A percentile compares a stretch with the other conserved stretches of the same genome.
These are phyloP conservation scores for Globisporangium abappressorium DNA, from an alignment of 352 stramenopile species.

Conservation along the genomic window DNA sequence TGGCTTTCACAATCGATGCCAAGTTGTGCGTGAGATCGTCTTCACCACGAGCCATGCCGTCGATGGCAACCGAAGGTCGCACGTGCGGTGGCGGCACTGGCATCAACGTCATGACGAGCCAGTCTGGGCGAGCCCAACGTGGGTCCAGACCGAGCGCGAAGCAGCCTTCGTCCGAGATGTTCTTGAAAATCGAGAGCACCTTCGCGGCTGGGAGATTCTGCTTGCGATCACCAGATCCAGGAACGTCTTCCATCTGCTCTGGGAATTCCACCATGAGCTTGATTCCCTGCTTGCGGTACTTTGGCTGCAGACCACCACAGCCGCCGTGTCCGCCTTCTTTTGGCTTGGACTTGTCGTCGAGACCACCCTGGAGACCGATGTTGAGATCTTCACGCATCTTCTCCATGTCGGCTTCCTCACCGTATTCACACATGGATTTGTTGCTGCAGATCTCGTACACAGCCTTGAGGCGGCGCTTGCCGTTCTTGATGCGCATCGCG, in stretches of 20 bases:
- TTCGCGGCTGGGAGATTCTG: conserved; percentile 95
- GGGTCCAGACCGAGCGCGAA: conserved; percentile 94
- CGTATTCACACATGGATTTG: conserved; percentile 88
- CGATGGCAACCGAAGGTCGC: conserved; percentile 94
- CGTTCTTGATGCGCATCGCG: conserved; percentile 87
- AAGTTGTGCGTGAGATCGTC: conserved; percentile 99
- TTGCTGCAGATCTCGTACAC: conserved; percentile 94
- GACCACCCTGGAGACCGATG: conserved; percentile 76
- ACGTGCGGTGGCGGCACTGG: conserved; percentile 98
- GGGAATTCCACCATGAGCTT: conserved; percentile 95
- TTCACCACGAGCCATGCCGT: conserved; percentile 92
- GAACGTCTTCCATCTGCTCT: conserved; percentile 93
- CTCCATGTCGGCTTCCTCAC: conserved; percentile 84
- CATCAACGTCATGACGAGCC: conserved; percentile 98
- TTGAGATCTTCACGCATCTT: conserved; percentile 88
- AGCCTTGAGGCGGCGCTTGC: conserved; percentile 90
- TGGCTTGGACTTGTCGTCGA: conserved; percentile 81
- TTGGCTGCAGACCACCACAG: conserved; percentile 88
- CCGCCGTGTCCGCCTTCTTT: conserved; percentile 81
- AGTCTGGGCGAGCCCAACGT: conserved; percentile 95
- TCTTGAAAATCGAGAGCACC: conserved; percentile 96
- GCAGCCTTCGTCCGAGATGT: conserved; percentile 97
- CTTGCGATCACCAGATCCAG: conserved; percentile 94
- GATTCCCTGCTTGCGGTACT: conserved; percentile 95
- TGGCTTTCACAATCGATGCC: conserved; percentile 98